Base-by-base conservation (phyloP, 306 rosid species). In the Elaeagnus macrophylla region DNA sequence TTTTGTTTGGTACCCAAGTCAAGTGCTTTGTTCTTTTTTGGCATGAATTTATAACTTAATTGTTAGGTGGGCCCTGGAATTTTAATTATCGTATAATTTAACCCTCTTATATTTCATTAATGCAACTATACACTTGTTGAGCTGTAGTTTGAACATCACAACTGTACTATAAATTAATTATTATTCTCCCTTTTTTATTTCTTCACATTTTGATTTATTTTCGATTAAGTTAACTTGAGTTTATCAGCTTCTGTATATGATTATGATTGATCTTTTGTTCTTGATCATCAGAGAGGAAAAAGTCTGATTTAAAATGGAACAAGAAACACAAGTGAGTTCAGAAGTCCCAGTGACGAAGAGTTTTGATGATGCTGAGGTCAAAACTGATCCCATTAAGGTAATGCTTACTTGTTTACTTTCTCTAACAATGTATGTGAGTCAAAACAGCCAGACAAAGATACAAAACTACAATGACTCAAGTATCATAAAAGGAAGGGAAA, bases 261-360 rank as follows among this genome's bases (percentile, higher is more conserved):
- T 13, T 42, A 9, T 42, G 10, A 7, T 13, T 42, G 13, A 12
- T 44, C 43, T 15, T 45, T 48, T 42, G 36, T 39, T 5, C 18
- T 17, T 8, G 39, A 35, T n/a, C 19, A 49, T 45, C 47, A 46
- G 64, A 79, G 81, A 18, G 54, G 57, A 17, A 14, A 14, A 52
- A 51, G 51, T 54, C 48, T 48, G 60, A 61, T 39, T 70, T 17
- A 48, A 57, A 57, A 91, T 91, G 99, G 99, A 74, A 59, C 95
- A 71, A 53, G 96, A 71, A 54, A 58, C 83, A 47, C 61, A 59
- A 60, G 75, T 72, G 46, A 62, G 63, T 64, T 66, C 75, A 50
- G 93, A 80, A 74, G 70, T 60, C 72, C 53, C 79, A 6, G 77
- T 63, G 53, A 71, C 77, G 35, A 80, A 80, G 73, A 74, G 65